Percentiles rank a stretch among this genome's conserved stretches.
Evolutionary conservation across 1,284 basidiomycete genomes (phyloP).

Genomic region (Schizophyllum commune): DNA sequence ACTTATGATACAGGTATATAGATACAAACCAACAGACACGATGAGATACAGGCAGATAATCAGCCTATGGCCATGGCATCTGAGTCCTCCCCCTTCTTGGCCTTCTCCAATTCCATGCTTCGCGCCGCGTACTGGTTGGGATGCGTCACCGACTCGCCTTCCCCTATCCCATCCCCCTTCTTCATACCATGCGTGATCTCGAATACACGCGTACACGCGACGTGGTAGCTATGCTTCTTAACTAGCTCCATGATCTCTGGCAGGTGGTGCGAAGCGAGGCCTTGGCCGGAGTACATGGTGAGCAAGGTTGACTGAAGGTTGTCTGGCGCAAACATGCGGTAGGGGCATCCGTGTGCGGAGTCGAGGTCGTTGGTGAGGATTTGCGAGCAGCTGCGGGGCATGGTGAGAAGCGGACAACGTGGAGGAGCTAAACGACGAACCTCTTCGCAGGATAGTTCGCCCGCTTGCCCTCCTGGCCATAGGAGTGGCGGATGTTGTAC

Average conservation of each 20-base stretch:
- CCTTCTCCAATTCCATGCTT: conserved; percentile 60
- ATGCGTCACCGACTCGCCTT: conserved; percentile 87
- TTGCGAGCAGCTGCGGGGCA: conserved; percentile 74
- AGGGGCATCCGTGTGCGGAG: conserved; percentile 86
- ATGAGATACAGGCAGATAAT: neutral
- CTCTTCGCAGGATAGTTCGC: conserved; percentile 93
- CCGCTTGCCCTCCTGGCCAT: conserved; percentile 90
- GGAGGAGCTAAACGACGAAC: conserved; percentile 27
- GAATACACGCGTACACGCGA: conserved; percentile 96
- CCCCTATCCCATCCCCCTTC: conserved; percentile 86
- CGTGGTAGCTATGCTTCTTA: conserved; percentile 65
- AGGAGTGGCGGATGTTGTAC: conserved; percentile 96
- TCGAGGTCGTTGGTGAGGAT: conserved; percentile 80
- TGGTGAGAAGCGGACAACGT: conserved; percentile 9
- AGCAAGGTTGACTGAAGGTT: conserved; percentile 79
- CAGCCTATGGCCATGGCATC: conserved; percentile 3
- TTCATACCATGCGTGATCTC: conserved; percentile 91
- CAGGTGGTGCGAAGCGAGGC: conserved; percentile 59
- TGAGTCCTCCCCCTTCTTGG: conserved; percentile 13
- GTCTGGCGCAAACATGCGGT: conserved; percentile 82
- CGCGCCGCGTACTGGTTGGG: conserved; percentile 82
- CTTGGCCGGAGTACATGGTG: conserved; percentile 63
- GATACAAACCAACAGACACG: neutral
- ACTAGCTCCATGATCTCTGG: conserved; percentile 84
- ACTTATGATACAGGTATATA: too few species aligned